Evolutionary conservation across 2,329 filamentous ascomycete species (phyloP), one percentile per base, ranked within the genome.

Genomic region (Pochonia chlamydosporia): DNA sequence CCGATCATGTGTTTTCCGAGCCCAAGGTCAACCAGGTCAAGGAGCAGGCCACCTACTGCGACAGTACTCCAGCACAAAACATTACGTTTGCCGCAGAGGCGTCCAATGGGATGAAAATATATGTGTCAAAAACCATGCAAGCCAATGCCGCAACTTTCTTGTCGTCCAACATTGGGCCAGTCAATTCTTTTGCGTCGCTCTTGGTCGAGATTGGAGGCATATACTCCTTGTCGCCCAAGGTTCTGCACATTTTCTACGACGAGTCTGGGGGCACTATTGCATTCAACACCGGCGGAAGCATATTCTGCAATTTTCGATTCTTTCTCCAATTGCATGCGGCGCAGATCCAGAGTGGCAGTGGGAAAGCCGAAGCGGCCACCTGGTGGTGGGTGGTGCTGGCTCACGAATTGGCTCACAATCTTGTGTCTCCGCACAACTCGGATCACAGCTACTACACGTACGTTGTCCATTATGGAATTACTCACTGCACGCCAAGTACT

Each of bases 371-470:
- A 51, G 88, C 88, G 3, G 72, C 82, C 48, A 79, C 85, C 1
- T 95, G 91, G 74, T 97, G 92, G 92, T 96, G 87, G 81, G 87
- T 96, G 53, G 90, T 93, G n/a, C 65, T 96, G 51, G 95, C 90
- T 52, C 93, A 99, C 63, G 95, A 99, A 69, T 70, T 99, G 64
- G 91, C 93, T 49, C 93, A 99, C 68, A 99, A 99, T 63, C 70
- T 99, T 46, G 89, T 96, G 8, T 69, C 71, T 31, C 77, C 82
- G 52, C 92, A 97, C 65, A 85, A 85, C 59, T 74, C 86, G 14
- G 79, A 86, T 46, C 89, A 95, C 66, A 87, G 84, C 58, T 95
- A 84, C 62, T 95, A 93, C 61, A 92, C 85, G 70, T 83, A 68
- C 66, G 77, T 70, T 41, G 7, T 3, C 18, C 24, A 31, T 16